Evolutionary conservation across 805 yeast species (phyloP).

Genomic region (Teunomyces barrocoloradensis): DNA sequence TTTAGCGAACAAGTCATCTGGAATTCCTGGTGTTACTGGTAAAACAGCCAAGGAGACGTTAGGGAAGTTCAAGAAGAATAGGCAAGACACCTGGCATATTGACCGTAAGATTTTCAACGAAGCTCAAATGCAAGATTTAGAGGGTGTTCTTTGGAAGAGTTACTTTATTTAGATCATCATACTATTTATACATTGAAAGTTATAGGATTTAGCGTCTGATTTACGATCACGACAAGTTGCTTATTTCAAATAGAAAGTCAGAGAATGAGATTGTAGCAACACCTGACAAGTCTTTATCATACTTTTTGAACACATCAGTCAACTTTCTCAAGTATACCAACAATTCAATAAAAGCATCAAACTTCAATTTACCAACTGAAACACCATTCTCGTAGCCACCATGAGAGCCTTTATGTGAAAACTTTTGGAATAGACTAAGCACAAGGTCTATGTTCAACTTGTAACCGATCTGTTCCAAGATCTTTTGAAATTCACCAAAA

Average conservation of each 20-base stretch:
- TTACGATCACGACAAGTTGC: conserved; percentile 22
- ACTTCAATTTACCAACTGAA: conserved; percentile 51
- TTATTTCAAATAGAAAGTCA: conserved; percentile 59
- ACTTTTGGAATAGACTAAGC: conserved; percentile 55
- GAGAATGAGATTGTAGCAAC: conserved; percentile 64
- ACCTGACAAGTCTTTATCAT: conserved; percentile 73
- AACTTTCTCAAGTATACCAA: conserved; percentile 72
- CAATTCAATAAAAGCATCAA: conserved; percentile 80
- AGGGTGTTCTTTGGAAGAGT: conserved; percentile 91
- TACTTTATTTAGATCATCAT: conserved; percentile 63
- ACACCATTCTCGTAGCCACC: conserved; percentile 21
- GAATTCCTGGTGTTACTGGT: conserved; percentile 76
- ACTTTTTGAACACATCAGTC: conserved; percentile 76
- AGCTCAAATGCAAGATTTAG: conserved; percentile 83
- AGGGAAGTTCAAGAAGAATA: conserved; percentile 81
- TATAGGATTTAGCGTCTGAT: background rate
- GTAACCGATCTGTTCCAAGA: conserved; percentile 66
- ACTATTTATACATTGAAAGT: background rate
- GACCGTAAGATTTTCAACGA: conserved; percentile 72
- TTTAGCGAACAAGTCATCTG: conserved; percentile 68
- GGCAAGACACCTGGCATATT: conserved; percentile 96
- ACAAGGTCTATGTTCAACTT: conserved; percentile 55
- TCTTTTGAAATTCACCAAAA: conserved; percentile 62
- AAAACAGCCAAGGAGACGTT: conserved; percentile 77
- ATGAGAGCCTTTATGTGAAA: conserved; percentile 39